These are phyloP conservation scores for Claviceps arundinis DNA, from an alignment of 2,329 filamentous ascomycete species.

Conservation along the genomic window DNA sequence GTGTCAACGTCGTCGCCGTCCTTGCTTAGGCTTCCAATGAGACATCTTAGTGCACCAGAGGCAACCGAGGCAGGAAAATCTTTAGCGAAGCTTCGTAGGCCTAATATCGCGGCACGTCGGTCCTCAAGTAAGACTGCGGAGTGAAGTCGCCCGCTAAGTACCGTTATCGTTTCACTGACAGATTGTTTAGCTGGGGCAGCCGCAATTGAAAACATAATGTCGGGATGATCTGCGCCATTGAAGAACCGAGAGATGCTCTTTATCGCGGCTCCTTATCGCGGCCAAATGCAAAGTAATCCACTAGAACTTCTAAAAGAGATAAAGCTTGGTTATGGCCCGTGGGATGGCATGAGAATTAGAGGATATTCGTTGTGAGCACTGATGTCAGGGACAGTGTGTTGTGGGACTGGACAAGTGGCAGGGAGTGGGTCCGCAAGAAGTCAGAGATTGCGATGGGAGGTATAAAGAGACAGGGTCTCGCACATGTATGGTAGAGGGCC, in stretches of 20 bases:
- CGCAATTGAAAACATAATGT: slow-evolving; percentile 49
- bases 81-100: slow-evolving; percentile 89
- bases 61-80: slow-evolving; percentile 92
- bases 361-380: too few species aligned
- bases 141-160: slow-evolving; percentile 72
- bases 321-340: too few species aligned
- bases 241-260: slow-evolving; percentile 3
- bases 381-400: too few species aligned
- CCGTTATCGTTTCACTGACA: slow-evolving; percentile 84
- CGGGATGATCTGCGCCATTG: slow-evolving; percentile 17
- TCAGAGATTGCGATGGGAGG: too few species aligned
- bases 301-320: too few species aligned
- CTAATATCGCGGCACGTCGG: slow-evolving; percentile 81
- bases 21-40: slow-evolving; percentile 74
- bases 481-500: too few species aligned
- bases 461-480: too few species aligned
- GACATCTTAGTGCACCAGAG: slow-evolving; percentile 75
- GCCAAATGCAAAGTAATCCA: too few species aligned
- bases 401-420: too few species aligned
- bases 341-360: too few species aligned
- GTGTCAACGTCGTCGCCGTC: slow-evolving; percentile 95
- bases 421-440: too few species aligned
- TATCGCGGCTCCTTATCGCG: background rate
- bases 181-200: slow-evolving; percentile 86
- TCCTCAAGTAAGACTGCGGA: slow-evolving; percentile 91